A percentile compares a stretch with the other conserved stretches of the same genome.
phyloP scores from a whole-genome alignment of 2,329 filamentous ascomycete species.

The Thielaviopsis populi region DNA sequence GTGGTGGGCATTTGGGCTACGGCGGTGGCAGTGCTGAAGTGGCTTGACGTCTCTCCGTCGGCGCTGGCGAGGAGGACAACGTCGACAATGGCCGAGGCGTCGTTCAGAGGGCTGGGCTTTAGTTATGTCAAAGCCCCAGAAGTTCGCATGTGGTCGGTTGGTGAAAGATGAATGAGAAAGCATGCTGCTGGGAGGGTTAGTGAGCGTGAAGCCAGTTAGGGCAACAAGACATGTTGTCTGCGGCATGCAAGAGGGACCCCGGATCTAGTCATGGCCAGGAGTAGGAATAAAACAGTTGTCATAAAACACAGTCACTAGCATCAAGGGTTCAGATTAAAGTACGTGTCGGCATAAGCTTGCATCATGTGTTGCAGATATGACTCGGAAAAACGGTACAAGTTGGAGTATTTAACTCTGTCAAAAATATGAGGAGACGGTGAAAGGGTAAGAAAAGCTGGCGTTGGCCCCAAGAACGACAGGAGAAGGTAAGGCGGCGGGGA shows the following conservation, averaged over 20 bases:
- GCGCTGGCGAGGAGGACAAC: neutral
- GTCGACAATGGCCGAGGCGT: neutral
- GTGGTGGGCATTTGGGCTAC: slow-evolving; percentile 1
- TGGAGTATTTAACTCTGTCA: neutral
- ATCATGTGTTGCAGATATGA: neutral
- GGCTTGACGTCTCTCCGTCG: neutral
- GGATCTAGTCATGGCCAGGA: too few species aligned
- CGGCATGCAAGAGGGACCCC: neutral
- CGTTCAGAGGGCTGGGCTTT: neutral
- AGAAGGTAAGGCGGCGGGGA: neutral
- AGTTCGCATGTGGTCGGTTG: neutral
- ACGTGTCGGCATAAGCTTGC: neutral
- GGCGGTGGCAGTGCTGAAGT: neutral
- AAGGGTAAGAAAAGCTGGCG: neutral
- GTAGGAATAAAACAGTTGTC: neutral
- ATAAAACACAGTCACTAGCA: neutral
- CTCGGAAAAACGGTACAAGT: neutral
- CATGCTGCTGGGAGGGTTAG: neutral
- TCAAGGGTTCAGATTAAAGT: neutral
- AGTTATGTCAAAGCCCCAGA: slow-evolving; percentile 6
- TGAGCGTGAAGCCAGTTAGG: neutral
- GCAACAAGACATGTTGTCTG: neutral
- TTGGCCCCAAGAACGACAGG: slow-evolving; percentile 5
- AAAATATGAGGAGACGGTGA: neutral
- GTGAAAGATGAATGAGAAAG: neutral